Evolutionary conservation across 164 flowering plant species (phyloP).

Genomic region (Nelumbo lutea): DNA sequence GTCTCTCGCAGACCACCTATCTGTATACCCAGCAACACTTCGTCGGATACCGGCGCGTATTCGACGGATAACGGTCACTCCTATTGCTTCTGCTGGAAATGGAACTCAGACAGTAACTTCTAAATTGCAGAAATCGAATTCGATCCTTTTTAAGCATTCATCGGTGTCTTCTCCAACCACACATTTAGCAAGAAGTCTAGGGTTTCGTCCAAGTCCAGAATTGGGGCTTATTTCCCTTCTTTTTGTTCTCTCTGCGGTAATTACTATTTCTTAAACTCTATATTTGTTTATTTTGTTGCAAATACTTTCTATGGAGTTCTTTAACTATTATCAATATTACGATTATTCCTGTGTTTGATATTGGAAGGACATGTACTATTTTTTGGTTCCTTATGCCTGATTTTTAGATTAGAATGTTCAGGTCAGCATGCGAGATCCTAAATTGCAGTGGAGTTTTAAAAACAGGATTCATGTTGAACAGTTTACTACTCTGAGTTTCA

Average conservation of each 20-base stretch:
- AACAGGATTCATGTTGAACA: too few relatives aligned
- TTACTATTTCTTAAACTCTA: background rate
- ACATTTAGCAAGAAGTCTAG: constrained; percentile 9
- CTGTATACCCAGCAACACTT: background rate
- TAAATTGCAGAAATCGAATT: constrained; percentile 1
- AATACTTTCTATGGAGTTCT: background rate
- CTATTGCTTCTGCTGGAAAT: constrained; percentile 1
- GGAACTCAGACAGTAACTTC: background rate
- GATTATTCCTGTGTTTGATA: background rate
- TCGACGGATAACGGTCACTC: constrained; percentile 1
- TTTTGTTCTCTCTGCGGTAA: constrained; percentile 24
- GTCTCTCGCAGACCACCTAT: constrained; percentile 1
- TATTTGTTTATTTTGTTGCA: background rate
- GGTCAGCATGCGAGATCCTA: too few relatives aligned
- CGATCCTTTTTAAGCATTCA: background rate
- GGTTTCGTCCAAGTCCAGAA: constrained; percentile 16
- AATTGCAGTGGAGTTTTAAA: too few relatives aligned
- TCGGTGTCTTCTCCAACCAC: constrained; percentile 6
- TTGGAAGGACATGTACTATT: background rate
- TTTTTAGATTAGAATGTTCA: too few relatives aligned
- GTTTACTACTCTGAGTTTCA: background rate
- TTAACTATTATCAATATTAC: background rate
- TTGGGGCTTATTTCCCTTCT: constrained; percentile 21
- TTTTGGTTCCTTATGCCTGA: background rate
- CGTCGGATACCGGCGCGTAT: background rate